Conservation (phyloP, 2,329 filamentous ascomycete species). For the Fusarium sp. region DNA sequence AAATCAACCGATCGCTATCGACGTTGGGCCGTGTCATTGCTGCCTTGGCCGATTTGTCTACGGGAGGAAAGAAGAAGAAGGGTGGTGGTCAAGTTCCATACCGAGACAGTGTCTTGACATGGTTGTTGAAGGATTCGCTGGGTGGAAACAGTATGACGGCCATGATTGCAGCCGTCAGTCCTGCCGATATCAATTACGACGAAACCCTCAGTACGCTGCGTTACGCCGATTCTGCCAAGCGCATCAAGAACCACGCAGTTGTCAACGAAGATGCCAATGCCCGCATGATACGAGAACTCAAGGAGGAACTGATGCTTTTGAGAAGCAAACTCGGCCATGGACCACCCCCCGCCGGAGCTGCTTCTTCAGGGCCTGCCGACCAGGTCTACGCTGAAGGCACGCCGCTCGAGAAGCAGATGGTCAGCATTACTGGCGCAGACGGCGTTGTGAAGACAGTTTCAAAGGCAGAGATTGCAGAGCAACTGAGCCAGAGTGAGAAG, state of each 20-base stretch:
- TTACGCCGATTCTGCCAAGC: conserved; percentile 96
- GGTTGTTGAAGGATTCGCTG: conserved; percentile 94
- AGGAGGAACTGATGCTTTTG: conserved; percentile 88
- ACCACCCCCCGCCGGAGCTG: conserved; percentile 51
- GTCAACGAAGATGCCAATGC: conserved; percentile 99
- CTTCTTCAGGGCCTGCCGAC: conserved; percentile 65
- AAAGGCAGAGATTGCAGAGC: conserved; percentile 97
- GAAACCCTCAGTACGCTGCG: conserved; percentile 94
- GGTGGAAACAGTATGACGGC: conserved; percentile 99
- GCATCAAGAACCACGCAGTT: conserved; percentile 99
- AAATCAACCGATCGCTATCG: conserved; percentile 96
- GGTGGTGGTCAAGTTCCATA: conserved; percentile 83
- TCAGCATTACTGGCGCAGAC: conserved; percentile 87
- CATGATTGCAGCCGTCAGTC: conserved; percentile 99
- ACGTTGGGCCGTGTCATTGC: conserved; percentile 98
- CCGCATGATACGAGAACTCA: conserved; percentile 97
- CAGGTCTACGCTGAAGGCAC: conserved; percentile 92
- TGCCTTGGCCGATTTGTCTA: conserved; percentile 87
- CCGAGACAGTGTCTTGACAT: conserved; percentile 94
- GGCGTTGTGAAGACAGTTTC: conserved; percentile 93
- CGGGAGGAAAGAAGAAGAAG: conserved; percentile 80
- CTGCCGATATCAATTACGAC: conserved; percentile 98
- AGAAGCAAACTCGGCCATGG: conserved; percentile 81
- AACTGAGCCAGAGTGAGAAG: conserved; percentile 95
- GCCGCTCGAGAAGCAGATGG: conserved; percentile 92